These are phyloP conservation scores for Vaccinium corymbosum DNA, from an alignment of 148 eudicot genomes.

Conservation along the genomic window DNA sequence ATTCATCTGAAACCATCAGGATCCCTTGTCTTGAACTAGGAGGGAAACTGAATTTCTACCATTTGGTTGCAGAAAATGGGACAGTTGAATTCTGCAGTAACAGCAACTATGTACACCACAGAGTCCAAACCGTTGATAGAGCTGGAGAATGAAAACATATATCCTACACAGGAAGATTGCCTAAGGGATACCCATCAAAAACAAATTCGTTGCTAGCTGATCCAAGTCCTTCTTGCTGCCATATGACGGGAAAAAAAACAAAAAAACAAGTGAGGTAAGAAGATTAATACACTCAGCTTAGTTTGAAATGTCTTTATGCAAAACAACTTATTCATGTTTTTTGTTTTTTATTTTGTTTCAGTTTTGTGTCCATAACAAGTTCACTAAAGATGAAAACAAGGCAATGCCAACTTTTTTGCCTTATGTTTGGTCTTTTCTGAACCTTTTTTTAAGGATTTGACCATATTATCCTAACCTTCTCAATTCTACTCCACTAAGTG, in stretches of 20 bases:
- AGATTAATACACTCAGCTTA: background rate
- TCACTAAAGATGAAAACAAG: background rate
- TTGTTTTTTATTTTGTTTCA: background rate
- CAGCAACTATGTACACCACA: slow-evolving; percentile 44
- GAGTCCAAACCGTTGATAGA: slow-evolving; percentile 18
- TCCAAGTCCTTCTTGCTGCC: slow-evolving; percentile 63
- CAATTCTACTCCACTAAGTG: background rate
- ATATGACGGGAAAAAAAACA: background rate
- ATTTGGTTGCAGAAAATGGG: slow-evolving; percentile 12
- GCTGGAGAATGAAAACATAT: background rate
- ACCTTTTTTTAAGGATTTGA: background rate
- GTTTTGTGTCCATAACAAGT: background rate
- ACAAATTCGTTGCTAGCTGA: slow-evolving; percentile 48
- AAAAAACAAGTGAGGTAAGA: background rate
- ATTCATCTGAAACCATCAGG: slow-evolving; percentile 13
- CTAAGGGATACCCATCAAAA: slow-evolving; percentile 57
- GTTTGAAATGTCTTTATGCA: background rate
- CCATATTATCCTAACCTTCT: background rate
- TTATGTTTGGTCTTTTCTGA: background rate
- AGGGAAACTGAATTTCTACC: slow-evolving; percentile 15
- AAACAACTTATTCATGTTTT: background rate
- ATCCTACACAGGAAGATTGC: slow-evolving; percentile 48
- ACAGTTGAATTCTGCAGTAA: slow-evolving; percentile 14
- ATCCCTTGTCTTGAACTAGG: slow-evolving; percentile 10
- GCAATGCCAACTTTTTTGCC: background rate